Conservation (phyloP, 352 stramenopile genomes). For the Globisporangium alternatum region DNA sequence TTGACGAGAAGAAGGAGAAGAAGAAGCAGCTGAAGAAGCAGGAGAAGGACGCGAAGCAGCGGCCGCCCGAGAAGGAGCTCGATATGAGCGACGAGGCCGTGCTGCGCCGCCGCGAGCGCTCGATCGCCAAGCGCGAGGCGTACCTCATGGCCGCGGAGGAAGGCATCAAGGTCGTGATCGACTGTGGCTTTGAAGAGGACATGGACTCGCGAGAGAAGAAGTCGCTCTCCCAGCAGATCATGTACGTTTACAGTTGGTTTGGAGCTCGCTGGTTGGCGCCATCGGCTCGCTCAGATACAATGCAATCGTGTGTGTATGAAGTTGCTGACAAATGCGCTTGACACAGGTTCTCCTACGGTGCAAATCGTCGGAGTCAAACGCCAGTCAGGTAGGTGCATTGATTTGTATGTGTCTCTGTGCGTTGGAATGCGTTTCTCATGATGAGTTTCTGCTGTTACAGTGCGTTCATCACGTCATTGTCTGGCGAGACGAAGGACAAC, state of each 20-base stretch:
- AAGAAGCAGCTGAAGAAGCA: slow-evolving; percentile 80
- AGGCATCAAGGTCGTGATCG: slow-evolving; percentile 85
- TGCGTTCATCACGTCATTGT: slow-evolving; percentile 64
- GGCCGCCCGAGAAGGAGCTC: slow-evolving; percentile 42
- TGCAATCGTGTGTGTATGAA: neutral
- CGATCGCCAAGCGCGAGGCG: slow-evolving; percentile 63
- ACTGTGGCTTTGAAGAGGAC: slow-evolving; percentile 93
- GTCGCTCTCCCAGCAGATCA: slow-evolving; percentile 92
- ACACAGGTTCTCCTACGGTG: slow-evolving; percentile 79
- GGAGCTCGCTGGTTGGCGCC: neutral
- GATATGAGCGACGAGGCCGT: slow-evolving; percentile 83
- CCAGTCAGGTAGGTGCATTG: slow-evolving; percentile 40
- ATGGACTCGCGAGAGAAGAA: slow-evolving; percentile 93
- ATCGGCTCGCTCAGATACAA: slow-evolving; percentile 3
- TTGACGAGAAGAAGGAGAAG: slow-evolving; percentile 78
- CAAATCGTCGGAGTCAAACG: slow-evolving; percentile 55
- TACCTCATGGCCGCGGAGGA: slow-evolving; percentile 85
- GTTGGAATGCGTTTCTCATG: neutral
- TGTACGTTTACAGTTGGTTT: slow-evolving; percentile 51
- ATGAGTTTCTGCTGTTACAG: slow-evolving; percentile 19
- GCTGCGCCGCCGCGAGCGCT: slow-evolving; percentile 50
- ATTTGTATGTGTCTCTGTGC: neutral
- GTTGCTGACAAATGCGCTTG: neutral
- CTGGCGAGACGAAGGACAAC: slow-evolving; percentile 71
- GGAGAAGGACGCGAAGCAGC: slow-evolving; percentile 29